Evolutionary conservation across 108 stramenopile genomes (phyloP).

Genomic region (Aurantiochytrium sp.): DNA sequence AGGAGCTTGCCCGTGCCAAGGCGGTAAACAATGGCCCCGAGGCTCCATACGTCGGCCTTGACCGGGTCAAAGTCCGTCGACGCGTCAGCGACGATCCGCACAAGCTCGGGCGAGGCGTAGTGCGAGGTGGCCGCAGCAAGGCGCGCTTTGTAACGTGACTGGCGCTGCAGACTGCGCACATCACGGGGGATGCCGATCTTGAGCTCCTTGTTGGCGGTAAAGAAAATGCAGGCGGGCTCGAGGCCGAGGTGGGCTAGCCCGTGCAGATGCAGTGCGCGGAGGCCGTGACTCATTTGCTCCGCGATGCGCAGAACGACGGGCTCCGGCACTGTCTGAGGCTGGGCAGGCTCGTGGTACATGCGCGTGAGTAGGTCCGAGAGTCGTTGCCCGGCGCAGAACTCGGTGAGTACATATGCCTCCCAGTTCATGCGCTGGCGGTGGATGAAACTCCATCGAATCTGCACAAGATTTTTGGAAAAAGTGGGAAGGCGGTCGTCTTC

Average conservation of each 20-base stretch:
- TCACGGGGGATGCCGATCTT: not conserved
- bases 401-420: not conserved
- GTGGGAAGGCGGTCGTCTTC: not conserved
- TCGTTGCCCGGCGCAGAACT: not conserved
- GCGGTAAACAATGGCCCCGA: not conserved
- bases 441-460: not conserved
- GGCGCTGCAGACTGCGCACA: not conserved
- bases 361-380: not conserved
- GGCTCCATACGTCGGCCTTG: not conserved
- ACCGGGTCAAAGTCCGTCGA: not conserved
- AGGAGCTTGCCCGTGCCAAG: not conserved
- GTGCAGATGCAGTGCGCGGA: not conserved
- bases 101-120: not conserved
- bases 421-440: not conserved
- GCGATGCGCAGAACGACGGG: not conserved
- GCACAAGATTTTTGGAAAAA: not conserved
- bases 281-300: not conserved
- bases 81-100: not conserved
- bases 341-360: not conserved
- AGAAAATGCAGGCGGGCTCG: constrained; percentile 22
- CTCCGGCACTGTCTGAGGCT: not conserved
- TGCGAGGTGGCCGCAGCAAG: not conserved
- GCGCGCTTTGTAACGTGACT: not conserved
- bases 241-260: not conserved
- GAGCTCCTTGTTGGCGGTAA: not conserved